These are phyloP conservation scores for Boechera divaricarpa DNA, from an alignment of 345 rosid species.

Conservation along the genomic window DNA sequence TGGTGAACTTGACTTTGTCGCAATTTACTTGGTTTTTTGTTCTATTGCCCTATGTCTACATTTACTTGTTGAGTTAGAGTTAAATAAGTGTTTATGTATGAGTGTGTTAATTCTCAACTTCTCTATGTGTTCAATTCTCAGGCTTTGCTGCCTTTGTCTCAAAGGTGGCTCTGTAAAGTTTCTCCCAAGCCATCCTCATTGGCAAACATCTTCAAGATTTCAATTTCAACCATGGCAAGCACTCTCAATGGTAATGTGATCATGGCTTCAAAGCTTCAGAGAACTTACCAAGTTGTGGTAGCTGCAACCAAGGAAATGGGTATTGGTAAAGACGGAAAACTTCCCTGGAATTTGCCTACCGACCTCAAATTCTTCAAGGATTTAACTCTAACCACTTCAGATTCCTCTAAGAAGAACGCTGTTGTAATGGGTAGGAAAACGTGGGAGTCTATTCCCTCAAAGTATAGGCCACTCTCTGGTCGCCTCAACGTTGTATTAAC, in stretches of 20 bases:
- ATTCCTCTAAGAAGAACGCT: conserved; percentile 80
- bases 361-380: conserved; percentile 92
- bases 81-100: background rate
- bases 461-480: conserved; percentile 75
- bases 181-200: conserved; percentile 28
- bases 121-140: conserved; percentile 31
- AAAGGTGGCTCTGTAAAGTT: conserved; percentile 51
- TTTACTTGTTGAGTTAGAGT: background rate
- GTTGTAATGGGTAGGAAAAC: conserved; percentile 95
- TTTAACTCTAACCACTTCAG: conserved; percentile 61
- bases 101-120: conserved; percentile 5
- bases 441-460: conserved; percentile 89
- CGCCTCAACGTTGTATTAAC: conserved; percentile 93
- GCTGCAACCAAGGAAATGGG: conserved; percentile 94
- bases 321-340: conserved; percentile 84
- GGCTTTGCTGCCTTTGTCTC: conserved; percentile 52
- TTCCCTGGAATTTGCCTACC: conserved; percentile 85
- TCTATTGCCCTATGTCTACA: conserved; percentile 3
- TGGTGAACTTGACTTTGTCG: background rate
- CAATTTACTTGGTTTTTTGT: background rate
- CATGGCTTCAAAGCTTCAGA: conserved; percentile 52
- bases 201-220: conserved; percentile 36
- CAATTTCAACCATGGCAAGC: conserved; percentile 43
- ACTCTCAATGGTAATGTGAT: conserved; percentile 57
- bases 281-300: conserved; percentile 83